Percentiles rank a stretch among this genome's conserved stretches.
Evolutionary conservation across 257 asterid genomes (phyloP).

Genomic region (Lantana camara): DNA sequence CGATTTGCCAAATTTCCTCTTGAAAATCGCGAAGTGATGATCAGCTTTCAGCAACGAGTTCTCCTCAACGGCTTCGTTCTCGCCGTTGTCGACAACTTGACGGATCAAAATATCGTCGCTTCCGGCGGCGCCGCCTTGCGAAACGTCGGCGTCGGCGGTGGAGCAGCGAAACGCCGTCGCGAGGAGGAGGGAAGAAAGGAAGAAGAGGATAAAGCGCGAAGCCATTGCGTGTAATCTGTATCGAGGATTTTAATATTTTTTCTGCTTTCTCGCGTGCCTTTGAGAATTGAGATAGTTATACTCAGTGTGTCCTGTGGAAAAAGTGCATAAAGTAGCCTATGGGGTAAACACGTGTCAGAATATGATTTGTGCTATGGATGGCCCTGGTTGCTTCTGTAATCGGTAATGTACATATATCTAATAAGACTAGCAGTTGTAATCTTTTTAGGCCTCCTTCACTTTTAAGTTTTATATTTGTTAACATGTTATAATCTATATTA

Average conservation of each 20-base stretch:
- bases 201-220: slow-evolving; percentile 34
- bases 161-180: slow-evolving; percentile 38
- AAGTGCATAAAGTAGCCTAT: slow-evolving; percentile 10
- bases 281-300: slow-evolving; percentile 24
- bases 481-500: too few relatives aligned
- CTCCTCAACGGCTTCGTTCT: slow-evolving; percentile 28
- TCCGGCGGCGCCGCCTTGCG: too few relatives aligned
- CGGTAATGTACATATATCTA: not conserved
- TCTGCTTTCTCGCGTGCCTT: not conserved
- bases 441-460: too few relatives aligned
- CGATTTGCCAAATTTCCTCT: slow-evolving; percentile 58
- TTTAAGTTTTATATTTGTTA: too few relatives aligned
- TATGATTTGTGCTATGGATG: not conserved
- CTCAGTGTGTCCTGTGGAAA: not conserved
- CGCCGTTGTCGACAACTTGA: slow-evolving; percentile 62
- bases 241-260: slow-evolving; percentile 3
- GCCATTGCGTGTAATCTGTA: slow-evolving; percentile 42
- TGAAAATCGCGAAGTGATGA: slow-evolving; percentile 66
- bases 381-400: slow-evolving; percentile 25
- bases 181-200: slow-evolving; percentile 32
- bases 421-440: too few relatives aligned
- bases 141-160: slow-evolving; percentile 27
- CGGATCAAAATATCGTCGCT: slow-evolving; percentile 59
- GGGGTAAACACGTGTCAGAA: slow-evolving; percentile 8
- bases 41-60: slow-evolving; percentile 51